Base-by-base conservation (phyloP, 2,329 filamentous ascomycete genomes). In the Rutstroemia sp. region DNA sequence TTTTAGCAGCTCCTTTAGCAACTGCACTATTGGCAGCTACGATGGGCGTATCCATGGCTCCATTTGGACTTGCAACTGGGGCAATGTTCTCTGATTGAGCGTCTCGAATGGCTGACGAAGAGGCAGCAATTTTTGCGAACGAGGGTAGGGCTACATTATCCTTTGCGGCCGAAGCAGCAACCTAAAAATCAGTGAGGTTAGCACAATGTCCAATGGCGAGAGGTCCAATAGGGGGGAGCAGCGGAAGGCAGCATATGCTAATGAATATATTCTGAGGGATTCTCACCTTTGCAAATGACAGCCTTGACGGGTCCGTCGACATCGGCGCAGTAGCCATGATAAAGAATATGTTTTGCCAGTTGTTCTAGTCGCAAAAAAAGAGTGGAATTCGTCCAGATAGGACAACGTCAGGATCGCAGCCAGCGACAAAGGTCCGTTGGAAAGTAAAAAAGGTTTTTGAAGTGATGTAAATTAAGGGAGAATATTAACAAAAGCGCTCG, bases 271-370 rank as follows among this genome's bases (percentile, higher is more conserved):
- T 18, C 19, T n/a, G 38, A 37, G 30, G 50, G 23, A 41, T 59
- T 65, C 76, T 58, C 75, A 89, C 87, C 80, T 88, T 90, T 72
- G 87, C 87, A 77, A 91, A 91, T 45, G 87, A 89, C 65, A 85
- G 79, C 72, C 82, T 83, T 53, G 74, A 73, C 55, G 73, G 73
- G 57, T 79, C 77, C 60, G 75, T 67, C 63, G 76, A 71, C 66
- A 69, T 67, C 57, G 74, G 73, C 55, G 74, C 69, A 48, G 76
- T 73, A 60, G 77, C 74, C 78, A 81, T 81, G 23, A 56, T 63
- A 42, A 54, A 58, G 47, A 45, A 49, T 58, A 30, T 57, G 19
- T 25, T 37, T 56, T 53, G 52, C 49, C 58, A 49, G 45, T 62
- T 42, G 57, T 58, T 55, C 54, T 48, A 59, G 57, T 61, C 58